These are phyloP conservation scores for Begonia peltatifolia DNA, from an alignment of 306 rosid species.

Conservation along the genomic window DNA sequence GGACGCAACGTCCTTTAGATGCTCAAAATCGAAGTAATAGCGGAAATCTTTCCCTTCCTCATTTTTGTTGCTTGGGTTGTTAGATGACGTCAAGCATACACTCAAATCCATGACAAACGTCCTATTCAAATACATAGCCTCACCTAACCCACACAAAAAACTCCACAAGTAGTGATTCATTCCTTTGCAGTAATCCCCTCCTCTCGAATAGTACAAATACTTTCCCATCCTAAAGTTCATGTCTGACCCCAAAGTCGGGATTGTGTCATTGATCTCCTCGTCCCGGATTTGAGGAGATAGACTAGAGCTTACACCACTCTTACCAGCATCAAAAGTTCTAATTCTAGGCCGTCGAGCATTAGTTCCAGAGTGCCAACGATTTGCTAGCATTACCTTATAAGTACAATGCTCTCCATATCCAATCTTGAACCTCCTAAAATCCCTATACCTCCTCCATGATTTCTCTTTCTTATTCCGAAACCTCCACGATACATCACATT, in stretches of 20 bases:
- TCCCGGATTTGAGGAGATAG: conserved; percentile 21
- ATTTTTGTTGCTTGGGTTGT: conserved; percentile 57
- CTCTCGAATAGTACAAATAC: conserved; percentile 89
- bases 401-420: conserved; percentile 37
- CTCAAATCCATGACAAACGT: conserved; percentile 96
- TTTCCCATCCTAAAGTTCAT: conserved; percentile 63
- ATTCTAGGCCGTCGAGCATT: conserved; percentile 52
- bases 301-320: conserved; percentile 11
- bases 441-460: conserved; percentile 93
- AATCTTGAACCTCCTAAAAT: conserved; percentile 63
- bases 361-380: conserved; percentile 75
- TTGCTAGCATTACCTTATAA: conserved; percentile 63
- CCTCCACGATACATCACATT: conserved; percentile 84
- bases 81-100: conserved; percentile 54
- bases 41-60: conserved; percentile 95
- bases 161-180: conserved; percentile 97
- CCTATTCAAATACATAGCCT: conserved; percentile 85
- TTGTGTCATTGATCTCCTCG: conserved; percentile 86
- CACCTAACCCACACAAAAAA: conserved; percentile 94
- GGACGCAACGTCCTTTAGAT: conserved; percentile 71
- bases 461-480: conserved; percentile 85
- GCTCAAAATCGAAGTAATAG: conserved; percentile 92
- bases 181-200: conserved; percentile 96
- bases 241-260: conserved; percentile 69
- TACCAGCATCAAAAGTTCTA: conserved; percentile 8